Evolutionary conservation across 106 monocot genomes (phyloP).

Genomic region (Dioscorea dumetorum): DNA sequence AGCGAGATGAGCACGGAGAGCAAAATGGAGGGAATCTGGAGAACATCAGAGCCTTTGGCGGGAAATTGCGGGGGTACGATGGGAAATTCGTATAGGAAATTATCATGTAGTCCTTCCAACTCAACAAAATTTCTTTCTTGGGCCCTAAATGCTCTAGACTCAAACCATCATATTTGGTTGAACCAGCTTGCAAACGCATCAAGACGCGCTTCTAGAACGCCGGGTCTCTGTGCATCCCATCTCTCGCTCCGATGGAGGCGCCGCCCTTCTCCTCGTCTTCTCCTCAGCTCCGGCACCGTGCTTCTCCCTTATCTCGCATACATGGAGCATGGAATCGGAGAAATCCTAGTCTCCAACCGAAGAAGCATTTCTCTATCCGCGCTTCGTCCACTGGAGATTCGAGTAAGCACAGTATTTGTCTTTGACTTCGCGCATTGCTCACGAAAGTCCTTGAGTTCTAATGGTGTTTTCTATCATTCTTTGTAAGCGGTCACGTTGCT

Average conservation of each 20-base stretch:
- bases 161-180: too few species aligned
- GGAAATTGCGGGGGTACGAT: not conserved
- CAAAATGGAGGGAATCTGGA: not conserved
- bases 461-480: not conserved
- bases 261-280: not conserved
- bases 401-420: not conserved
- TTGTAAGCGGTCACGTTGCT: conserved; percentile 67
- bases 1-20: not conserved
- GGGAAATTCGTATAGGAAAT: not conserved
- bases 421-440: not conserved
- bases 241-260: not conserved
- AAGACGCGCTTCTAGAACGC: too few species aligned
- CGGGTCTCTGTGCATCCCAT: too few species aligned
- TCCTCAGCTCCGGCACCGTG: not conserved
- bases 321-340: not conserved
- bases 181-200: too few species aligned
- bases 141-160: too few species aligned
- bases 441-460: not conserved
- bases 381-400: not conserved
- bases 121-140: too few species aligned
- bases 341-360: not conserved
- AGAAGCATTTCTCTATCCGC: too few species aligned
- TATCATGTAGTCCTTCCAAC: too few species aligned
- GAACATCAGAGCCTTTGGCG: not conserved
- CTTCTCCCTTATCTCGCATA: not conserved